A percentile compares a stretch with the other conserved stretches of the same genome.
Evolutionary conservation across 495 filamentous ascomycete genomes (phyloP).

Genomic region (Corynascus novoguineensis): DNA sequence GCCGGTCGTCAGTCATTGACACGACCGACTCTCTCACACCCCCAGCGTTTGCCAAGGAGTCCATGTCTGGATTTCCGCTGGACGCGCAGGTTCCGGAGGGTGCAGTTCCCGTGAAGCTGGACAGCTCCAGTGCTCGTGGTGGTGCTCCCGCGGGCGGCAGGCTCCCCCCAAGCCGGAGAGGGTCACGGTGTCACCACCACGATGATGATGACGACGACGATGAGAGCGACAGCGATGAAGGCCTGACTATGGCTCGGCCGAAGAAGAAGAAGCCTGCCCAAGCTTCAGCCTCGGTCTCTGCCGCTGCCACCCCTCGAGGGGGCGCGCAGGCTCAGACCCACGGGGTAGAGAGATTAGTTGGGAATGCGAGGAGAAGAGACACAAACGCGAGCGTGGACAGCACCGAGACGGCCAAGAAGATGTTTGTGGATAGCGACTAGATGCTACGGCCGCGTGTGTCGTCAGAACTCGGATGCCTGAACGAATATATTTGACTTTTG

Average conservation of each 20-base stretch:
- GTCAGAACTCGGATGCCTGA: no score
- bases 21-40: slow-evolving; percentile 52
- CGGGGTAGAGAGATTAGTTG: slow-evolving; percentile 20
- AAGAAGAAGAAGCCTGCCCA: slow-evolving; percentile 35
- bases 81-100: slow-evolving; percentile 29
- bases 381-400: slow-evolving; percentile 50
- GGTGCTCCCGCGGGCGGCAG: background rate
- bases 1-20: slow-evolving; percentile 36
- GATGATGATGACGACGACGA: slow-evolving; percentile 50
- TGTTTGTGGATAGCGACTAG: slow-evolving; percentile 36
- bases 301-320: background rate
- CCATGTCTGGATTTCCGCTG: slow-evolving; percentile 37
- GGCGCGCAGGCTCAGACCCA: slow-evolving; percentile 21
- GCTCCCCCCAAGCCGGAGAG: background rate
- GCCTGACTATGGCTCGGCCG: slow-evolving; percentile 41
- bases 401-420: slow-evolving; percentile 53
- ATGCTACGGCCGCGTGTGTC: no score
- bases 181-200: slow-evolving; percentile 10
- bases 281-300: slow-evolving; percentile 3
- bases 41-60: slow-evolving; percentile 43
- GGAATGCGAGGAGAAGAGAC: slow-evolving; percentile 38
- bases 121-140: slow-evolving; percentile 1
- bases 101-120: slow-evolving; percentile 22
- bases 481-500: no score
- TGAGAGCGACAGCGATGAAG: slow-evolving; percentile 53